A percentile compares a stretch with the other conserved stretches of the same genome.
Conservation (phyloP, 148 eudicot species). For the Persicaria maculosa region DNA sequence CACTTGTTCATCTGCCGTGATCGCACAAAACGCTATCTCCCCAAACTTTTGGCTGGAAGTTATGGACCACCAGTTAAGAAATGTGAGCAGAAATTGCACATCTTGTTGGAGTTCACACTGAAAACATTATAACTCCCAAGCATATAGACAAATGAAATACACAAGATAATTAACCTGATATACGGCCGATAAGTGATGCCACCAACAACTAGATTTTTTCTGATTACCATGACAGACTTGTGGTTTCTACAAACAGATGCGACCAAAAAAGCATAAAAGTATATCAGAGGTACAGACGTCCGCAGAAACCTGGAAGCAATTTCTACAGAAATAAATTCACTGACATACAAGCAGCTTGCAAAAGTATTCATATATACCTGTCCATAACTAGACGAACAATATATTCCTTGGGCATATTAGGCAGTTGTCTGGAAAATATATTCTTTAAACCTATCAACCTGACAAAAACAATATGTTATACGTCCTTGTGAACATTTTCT, state of each 20-base stretch:
- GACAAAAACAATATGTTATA: conserved; percentile 19
- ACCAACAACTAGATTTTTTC: conserved; percentile 73
- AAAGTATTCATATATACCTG: conserved; percentile 38
- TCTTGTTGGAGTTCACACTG: background rate
- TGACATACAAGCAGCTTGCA: background rate
- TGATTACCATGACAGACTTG: conserved; percentile 86
- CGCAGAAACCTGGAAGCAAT: background rate
- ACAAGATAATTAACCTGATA: conserved; percentile 40
- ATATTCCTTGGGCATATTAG: conserved; percentile 99
- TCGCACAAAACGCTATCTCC: conserved; percentile 98
- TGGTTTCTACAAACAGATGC: conserved; percentile 54
- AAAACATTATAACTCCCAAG: background rate
- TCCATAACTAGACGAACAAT: conserved; percentile 98
- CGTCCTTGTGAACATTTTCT: background rate
- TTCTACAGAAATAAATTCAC: background rate
- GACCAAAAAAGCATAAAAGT: background rate
- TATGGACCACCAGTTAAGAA: conserved; percentile 2
- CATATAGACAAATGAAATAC: background rate
- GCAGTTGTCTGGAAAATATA: conserved; percentile 92
- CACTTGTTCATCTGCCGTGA: conserved; percentile 95
- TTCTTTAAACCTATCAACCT: conserved; percentile 97
- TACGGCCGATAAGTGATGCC: conserved; percentile 98
- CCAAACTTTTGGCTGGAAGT: conserved; percentile 86
- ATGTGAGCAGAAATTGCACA: background rate
- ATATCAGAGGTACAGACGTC: background rate